Base-by-base conservation (phyloP, 352 stramenopile species). In the Thraustochytrium striatum region DNA sequence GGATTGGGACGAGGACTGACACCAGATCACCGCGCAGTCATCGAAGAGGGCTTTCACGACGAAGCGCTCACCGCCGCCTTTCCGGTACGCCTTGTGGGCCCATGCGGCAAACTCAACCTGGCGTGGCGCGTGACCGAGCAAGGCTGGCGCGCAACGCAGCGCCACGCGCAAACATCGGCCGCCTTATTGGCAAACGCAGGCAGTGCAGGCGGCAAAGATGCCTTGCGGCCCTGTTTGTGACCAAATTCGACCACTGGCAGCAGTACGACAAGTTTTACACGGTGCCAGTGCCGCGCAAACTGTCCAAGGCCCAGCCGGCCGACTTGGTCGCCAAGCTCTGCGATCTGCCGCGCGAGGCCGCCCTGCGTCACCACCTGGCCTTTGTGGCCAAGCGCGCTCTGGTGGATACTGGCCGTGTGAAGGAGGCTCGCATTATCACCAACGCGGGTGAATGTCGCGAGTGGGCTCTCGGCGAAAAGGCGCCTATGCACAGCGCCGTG, bases 191-290 rank as follows among this genome's bases (percentile, higher is more conserved):
- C 19, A 41, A 5, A 38, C 19, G 25, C 33, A 70, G 9, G 19
- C 59, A 5, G n/a, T n/a, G n/a, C n/a, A 38, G 65, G 3, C 30
- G 65, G 7, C 44, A 38, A 9, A 61, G 41, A 16, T 41, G 33
- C 0, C 68, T 75, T 30, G 65, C 43, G 41, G 32, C 44, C 8
- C 21, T 75, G 1, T 75, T 75, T 43, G 61, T 25, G 11, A 32
- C 65, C 5, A 30, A 30, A 3, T 25, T 75, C 8, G 5, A 75
- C 16, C 35, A 61, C 25, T 75, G 65, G 65, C 65, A 75, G 30
- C n/a, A 75, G 41, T 94, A 93, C 58, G 90, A 94, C 82, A 88
- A 93, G 82, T 94, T 89, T 81, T 91, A 89, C 68, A 93, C 87
- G 86, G 87, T 94, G 53, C 89, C 88, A 3, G 84, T 87, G 0